These are phyloP conservation scores for Agrocybe praecox DNA, from an alignment of 768 basidiomycete genomes.

Conservation along the genomic window DNA sequence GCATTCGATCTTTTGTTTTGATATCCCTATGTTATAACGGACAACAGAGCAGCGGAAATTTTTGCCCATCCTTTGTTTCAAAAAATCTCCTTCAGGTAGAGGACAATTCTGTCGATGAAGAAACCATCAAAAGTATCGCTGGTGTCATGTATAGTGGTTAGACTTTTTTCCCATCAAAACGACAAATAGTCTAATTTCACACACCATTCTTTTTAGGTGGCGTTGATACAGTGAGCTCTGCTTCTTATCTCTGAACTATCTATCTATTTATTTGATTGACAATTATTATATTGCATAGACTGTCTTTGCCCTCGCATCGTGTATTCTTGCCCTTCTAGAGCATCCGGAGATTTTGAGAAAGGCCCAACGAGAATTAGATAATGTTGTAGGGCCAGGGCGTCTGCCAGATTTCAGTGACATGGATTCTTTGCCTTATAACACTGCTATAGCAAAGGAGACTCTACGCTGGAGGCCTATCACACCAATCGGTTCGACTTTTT, in stretches of 20 bases:
- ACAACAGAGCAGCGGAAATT: slow-evolving; percentile 10
- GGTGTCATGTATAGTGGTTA: slow-evolving; percentile 35
- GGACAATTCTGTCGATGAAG: slow-evolving; percentile 12
- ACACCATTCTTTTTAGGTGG: slow-evolving; percentile 20
- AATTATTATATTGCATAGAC: slow-evolving; percentile 19
- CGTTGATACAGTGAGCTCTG: slow-evolving; percentile 20
- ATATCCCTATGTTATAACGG: slow-evolving; percentile 1
- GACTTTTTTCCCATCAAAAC: slow-evolving; percentile 10
- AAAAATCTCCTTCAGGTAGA: slow-evolving; percentile 19
- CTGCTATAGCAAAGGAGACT: slow-evolving; percentile 30
- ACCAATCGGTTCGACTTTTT: slow-evolving; percentile 21
- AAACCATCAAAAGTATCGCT: slow-evolving; percentile 35
- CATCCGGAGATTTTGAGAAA: slow-evolving; percentile 32
- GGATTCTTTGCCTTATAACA: slow-evolving; percentile 30
- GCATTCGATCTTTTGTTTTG: slow-evolving; percentile 6
- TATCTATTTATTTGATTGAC: background rate
- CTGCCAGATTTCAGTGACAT: slow-evolving; percentile 34
- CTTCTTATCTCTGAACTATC: too few relatives aligned
- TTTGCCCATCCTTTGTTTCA: slow-evolving; percentile 20
- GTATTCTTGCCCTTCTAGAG: slow-evolving; percentile 34
- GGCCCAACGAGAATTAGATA: slow-evolving; percentile 37
- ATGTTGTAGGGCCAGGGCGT: slow-evolving; percentile 29
- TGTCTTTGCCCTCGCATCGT: slow-evolving; percentile 26
- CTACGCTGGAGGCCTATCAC: slow-evolving; percentile 29
- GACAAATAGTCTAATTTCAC: slow-evolving; percentile 1